Evolutionary conservation across 2,329 filamentous ascomycete species (phyloP).

Genomic region (Talaromyces amestolkiae): DNA sequence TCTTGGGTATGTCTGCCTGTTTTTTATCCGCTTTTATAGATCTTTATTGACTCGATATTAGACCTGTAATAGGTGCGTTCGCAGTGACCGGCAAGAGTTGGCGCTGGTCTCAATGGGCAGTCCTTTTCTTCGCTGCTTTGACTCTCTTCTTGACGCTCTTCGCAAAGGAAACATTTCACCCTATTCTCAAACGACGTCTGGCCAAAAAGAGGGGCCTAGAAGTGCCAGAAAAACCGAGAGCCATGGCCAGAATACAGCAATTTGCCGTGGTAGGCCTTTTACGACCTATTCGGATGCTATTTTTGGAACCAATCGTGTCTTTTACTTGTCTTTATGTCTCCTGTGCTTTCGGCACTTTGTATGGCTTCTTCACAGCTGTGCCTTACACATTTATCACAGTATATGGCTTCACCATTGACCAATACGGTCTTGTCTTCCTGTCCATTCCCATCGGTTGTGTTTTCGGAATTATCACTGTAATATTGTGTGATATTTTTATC

Average conservation of each 20-base stretch:
- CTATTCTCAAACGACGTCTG: slow-evolving; percentile 20
- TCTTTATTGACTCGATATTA: not conserved
- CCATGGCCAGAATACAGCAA: not conserved
- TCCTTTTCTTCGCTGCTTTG: slow-evolving; percentile 53
- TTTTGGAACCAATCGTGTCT: slow-evolving; percentile 27
- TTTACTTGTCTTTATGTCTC: slow-evolving; percentile 24
- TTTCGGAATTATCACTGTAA: slow-evolving; percentile 42
- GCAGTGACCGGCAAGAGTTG: slow-evolving; percentile 24
- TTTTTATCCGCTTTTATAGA: not conserved
- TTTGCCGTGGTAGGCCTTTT: slow-evolving; percentile 7
- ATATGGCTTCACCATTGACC: slow-evolving; percentile 57
- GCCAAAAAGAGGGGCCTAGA: slow-evolving; percentile 18
- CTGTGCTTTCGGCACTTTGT: slow-evolving; percentile 27
- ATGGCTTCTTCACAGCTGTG: slow-evolving; percentile 22
- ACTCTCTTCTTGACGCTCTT: slow-evolving; percentile 13
- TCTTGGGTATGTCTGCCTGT: slow-evolving; percentile 19
- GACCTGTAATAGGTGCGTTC: slow-evolving; percentile 27
- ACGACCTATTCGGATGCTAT: slow-evolving; percentile 25
- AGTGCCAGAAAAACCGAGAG: not conserved
- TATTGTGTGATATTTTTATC: not conserved
- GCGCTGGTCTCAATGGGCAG: slow-evolving; percentile 61
- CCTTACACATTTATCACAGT: slow-evolving; percentile 51
- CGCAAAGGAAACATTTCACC: slow-evolving; percentile 24
- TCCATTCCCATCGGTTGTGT: slow-evolving; percentile 72
- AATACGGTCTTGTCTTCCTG: slow-evolving; percentile 50